Evolutionary conservation across 805 yeast species (phyloP).

Genomic region (Debaryomyces hansenii): DNA sequence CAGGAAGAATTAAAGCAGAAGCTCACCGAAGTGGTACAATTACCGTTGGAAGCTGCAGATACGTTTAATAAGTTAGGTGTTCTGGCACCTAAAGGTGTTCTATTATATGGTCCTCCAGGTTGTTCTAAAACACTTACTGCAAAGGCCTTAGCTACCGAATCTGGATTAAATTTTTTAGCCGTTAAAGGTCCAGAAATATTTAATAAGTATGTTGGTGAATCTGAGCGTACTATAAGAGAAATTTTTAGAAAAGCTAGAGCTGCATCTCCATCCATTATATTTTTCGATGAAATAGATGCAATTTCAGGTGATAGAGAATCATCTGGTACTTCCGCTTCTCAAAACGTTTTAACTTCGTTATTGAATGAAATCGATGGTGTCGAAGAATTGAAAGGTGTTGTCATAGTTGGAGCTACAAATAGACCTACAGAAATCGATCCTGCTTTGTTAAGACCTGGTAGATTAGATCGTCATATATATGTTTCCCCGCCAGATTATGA

Average conservation of each 20-base stretch:
- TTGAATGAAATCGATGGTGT: slow-evolving; percentile 97
- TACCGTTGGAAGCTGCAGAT: slow-evolving; percentile 82
- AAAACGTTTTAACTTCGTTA: slow-evolving; percentile 84
- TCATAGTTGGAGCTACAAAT: slow-evolving; percentile 94
- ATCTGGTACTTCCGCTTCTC: slow-evolving; percentile 66
- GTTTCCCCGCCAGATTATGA: slow-evolving; percentile 87
- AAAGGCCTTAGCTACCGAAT: slow-evolving; percentile 92
- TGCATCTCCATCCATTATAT: slow-evolving; percentile 90
- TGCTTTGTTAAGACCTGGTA: slow-evolving; percentile 92
- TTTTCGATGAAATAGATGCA: slow-evolving; percentile 97
- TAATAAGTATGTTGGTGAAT: slow-evolving; percentile 94
- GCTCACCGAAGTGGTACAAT: slow-evolving; percentile 84
- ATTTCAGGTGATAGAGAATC: slow-evolving; percentile 74
- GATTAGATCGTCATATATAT: slow-evolving; percentile 89
- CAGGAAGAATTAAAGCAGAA: slow-evolving; percentile 80
- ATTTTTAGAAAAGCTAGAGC: slow-evolving; percentile 92
- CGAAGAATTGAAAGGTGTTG: slow-evolving; percentile 90
- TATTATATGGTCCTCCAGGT: slow-evolving; percentile 97
- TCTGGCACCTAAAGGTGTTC: slow-evolving; percentile 87
- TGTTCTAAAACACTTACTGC: slow-evolving; percentile 95
- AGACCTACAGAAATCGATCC: slow-evolving; percentile 92
- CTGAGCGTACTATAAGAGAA: slow-evolving; percentile 90
- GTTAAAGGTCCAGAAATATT: slow-evolving; percentile 97
- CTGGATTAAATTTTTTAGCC: slow-evolving; percentile 89
- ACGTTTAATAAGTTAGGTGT: slow-evolving; percentile 79